Conservation (phyloP, 2,329 filamentous ascomycete genomes). For the Coleophoma crateriformis region DNA sequence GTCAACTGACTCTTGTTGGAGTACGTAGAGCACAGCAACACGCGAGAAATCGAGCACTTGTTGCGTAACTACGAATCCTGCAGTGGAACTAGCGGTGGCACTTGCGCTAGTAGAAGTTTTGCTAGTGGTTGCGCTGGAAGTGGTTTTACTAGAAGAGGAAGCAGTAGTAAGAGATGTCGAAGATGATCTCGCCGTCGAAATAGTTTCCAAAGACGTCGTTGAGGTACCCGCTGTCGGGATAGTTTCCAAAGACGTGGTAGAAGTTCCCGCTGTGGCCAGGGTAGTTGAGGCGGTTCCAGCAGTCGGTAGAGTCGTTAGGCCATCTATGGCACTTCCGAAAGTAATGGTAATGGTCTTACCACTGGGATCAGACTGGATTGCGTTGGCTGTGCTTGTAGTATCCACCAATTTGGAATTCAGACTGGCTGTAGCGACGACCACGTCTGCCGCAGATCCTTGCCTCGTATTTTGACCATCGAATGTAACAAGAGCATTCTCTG, state of each 20-base stretch:
- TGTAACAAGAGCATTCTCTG: conserved; percentile 82
- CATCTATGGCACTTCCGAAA: not conserved
- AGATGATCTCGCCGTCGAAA: not conserved
- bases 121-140: conserved; percentile 5
- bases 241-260: not conserved
- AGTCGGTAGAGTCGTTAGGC: too few species aligned
- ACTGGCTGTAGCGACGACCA: conserved; percentile 5
- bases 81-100: conserved; percentile 14
- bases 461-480: conserved; percentile 53
- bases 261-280: not conserved
- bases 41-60: conserved; percentile 58
- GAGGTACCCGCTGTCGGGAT: conserved; percentile 6
- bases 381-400: conserved; percentile 3
- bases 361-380: conserved; percentile 1
- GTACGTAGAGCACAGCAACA: conserved; percentile 54
- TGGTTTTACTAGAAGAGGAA: conserved; percentile 2
- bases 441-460: conserved; percentile 8
- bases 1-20: conserved; percentile 47
- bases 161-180: conserved; percentile 1
- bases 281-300: not conserved
- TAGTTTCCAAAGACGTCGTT: conserved; percentile 4
- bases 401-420: conserved; percentile 1
- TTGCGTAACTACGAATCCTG: conserved; percentile 44
- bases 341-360: not conserved
- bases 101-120: conserved; percentile 13